phyloP scores from a whole-genome alignment of 169 alveolate genomes.

The Cyclospora cayetanensis region DNA sequence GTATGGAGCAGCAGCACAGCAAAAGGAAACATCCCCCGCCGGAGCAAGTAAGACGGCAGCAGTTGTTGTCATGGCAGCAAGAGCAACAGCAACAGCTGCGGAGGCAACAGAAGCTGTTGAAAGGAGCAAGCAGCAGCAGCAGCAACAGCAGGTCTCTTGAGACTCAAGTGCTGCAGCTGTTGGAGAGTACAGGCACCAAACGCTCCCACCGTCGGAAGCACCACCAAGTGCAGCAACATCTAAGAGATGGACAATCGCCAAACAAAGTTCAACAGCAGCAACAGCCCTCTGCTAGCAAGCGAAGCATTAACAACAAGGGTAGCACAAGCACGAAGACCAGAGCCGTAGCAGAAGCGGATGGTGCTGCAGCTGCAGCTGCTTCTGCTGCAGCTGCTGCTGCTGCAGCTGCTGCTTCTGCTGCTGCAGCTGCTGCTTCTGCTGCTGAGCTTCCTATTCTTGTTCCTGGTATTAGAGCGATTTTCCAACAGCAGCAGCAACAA shows the following conservation, averaged over 20 bases:
- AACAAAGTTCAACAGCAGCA: background rate
- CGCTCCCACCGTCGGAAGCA: background rate
- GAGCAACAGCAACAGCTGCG: background rate
- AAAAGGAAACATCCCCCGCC: background rate
- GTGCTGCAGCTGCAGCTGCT: slow-evolving; percentile 10
- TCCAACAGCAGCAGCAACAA: slow-evolving; percentile 9
- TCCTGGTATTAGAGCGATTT: background rate
- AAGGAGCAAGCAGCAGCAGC: slow-evolving; percentile 8
- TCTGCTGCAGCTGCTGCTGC: background rate
- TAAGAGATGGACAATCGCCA: background rate
- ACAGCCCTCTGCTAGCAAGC: background rate
- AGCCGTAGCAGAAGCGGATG: slow-evolving; percentile 25
- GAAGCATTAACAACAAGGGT: background rate
- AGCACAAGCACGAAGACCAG: background rate
- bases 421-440: background rate
- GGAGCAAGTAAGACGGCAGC: slow-evolving; percentile 15
- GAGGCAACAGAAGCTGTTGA: background rate
- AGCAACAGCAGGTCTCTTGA: background rate
- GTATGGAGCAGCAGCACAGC: slow-evolving; percentile 30
- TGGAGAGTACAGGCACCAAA: background rate
- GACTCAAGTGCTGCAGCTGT: background rate
- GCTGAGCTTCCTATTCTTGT: background rate
- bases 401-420: slow-evolving; percentile 1
- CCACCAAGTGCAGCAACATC: background rate
- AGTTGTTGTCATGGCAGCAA: background rate